phyloP scores from a whole-genome alignment of 345 rosid genomes.

The Pseudoturritis turrita region DNA sequence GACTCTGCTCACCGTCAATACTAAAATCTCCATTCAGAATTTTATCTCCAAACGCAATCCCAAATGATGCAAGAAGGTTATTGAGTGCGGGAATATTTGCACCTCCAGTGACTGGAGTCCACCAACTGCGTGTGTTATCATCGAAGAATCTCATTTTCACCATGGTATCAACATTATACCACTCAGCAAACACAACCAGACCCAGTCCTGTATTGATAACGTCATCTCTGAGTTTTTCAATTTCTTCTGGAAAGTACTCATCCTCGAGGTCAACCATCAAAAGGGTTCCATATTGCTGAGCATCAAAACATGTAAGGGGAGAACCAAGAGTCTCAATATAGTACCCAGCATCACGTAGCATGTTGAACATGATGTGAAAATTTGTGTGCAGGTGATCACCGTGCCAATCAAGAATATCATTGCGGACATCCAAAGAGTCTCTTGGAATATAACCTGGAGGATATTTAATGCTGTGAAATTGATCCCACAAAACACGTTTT shows the following conservation, averaged over 20 bases:
- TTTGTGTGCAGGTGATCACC: constrained; percentile 99
- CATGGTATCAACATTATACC: constrained; percentile 98
- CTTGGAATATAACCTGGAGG: constrained; percentile 99
- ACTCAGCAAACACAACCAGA: constrained; percentile 84
- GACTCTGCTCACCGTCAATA: constrained; percentile 89
- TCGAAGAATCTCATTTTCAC: constrained; percentile 98
- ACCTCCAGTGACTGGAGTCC: constrained; percentile 99
- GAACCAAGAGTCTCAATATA: constrained; percentile 95
- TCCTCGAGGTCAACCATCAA: constrained; percentile 96
- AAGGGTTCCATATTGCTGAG: constrained; percentile 89
- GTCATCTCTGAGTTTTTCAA: constrained; percentile 81
- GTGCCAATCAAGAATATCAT: constrained; percentile 99
- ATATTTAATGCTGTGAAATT: constrained; percentile 90
- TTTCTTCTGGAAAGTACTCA: constrained; percentile 89
- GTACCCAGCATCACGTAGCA: constrained; percentile 89
- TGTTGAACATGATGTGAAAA: constrained; percentile 91
- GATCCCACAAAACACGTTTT: constrained; percentile 94
- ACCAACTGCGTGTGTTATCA: constrained; percentile 97
- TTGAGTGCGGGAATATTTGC: constrained; percentile 93
- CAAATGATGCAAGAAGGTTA: constrained; percentile 92
- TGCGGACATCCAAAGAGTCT: constrained; percentile 96
- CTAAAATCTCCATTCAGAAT: constrained; percentile 91
- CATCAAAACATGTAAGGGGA: constrained; percentile 94
- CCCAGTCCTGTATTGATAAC: constrained; percentile 80
- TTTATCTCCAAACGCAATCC: constrained; percentile 96